phyloP scores from a whole-genome alignment of 2,329 filamentous ascomycete genomes.

The Hypomyces perniciosus region DNA sequence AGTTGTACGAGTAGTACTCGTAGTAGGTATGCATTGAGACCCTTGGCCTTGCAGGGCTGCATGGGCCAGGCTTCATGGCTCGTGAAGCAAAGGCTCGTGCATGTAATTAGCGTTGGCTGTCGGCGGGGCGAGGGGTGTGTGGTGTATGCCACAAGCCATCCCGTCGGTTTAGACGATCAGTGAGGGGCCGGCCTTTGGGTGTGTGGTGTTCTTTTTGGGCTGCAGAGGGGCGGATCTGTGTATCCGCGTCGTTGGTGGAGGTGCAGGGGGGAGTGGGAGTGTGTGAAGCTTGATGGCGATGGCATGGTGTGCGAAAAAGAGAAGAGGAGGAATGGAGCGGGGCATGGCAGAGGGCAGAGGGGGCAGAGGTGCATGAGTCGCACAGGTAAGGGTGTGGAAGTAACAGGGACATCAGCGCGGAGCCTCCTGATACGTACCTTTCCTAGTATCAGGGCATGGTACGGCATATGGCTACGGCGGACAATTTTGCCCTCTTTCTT shows the following conservation, averaged over 20 bases:
- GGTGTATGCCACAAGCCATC: constrained; percentile 9
- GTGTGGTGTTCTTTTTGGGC: background rate
- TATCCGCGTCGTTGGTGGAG: background rate
- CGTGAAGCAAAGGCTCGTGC: constrained; percentile 10
- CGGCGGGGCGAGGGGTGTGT: constrained; percentile 4
- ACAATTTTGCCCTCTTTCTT: background rate
- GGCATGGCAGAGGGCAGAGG: background rate
- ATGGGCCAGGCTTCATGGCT: constrained; percentile 11
- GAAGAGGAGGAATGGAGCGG: background rate
- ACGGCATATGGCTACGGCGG: background rate
- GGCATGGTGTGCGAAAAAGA: background rate
- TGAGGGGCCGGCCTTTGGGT: background rate
- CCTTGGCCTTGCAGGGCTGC: constrained; percentile 12
- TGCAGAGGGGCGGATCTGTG: background rate
- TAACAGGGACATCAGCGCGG: too few relatives aligned
- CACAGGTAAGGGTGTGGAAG: too few relatives aligned
- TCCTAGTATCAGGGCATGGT: constrained; percentile 5
- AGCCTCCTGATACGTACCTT: constrained; percentile 6
- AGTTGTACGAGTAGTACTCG: background rate
- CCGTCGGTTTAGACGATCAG: constrained; percentile 10
- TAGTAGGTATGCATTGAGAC: constrained; percentile 4
- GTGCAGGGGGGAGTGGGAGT: background rate
- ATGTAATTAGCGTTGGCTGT: constrained; percentile 12
- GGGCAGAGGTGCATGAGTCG: constrained; percentile 1
- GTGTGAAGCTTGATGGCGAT: background rate